Percentiles rank a stretch among this genome's conserved stretches.
Conservation (phyloP, 192 early-diverging fungal genomes). For the Borealophlyctis nickersoniae region DNA sequence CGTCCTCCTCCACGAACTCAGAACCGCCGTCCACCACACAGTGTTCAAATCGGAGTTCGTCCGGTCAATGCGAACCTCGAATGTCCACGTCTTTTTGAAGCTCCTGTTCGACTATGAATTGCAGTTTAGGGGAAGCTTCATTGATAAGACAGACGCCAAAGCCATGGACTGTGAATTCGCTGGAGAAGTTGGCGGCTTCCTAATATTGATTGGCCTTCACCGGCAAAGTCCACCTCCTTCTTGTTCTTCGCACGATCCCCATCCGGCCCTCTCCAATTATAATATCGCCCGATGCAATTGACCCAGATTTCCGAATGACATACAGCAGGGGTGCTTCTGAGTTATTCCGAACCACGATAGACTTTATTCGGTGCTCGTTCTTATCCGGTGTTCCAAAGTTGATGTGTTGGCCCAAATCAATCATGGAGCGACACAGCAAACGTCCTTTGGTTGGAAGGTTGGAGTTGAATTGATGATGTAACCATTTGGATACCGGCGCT, state of each 20-base stretch:
- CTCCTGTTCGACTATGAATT: conserved; percentile 79
- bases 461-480: too few species aligned
- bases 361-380: conserved; percentile 78
- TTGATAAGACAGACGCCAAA: conserved; percentile 71
- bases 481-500: too few species aligned
- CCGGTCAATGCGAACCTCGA: conserved; percentile 77
- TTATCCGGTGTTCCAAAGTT: conserved; percentile 91
- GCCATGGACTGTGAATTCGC: conserved; percentile 66
- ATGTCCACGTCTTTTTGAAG: conserved; percentile 65
- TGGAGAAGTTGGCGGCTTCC: conserved; percentile 80
- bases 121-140: conserved; percentile 46
- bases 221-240: conserved; percentile 85
- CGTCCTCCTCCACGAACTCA: conserved; percentile 55
- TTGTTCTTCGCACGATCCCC: conserved; percentile 89
- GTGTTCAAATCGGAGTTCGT: conserved; percentile 61
- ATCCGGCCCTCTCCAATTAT: conserved; percentile 70
- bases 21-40: conserved; percentile 60
- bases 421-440: conserved; percentile 77
- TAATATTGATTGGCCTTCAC: conserved; percentile 90
- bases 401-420: conserved; percentile 95
- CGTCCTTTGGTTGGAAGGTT: too few species aligned
- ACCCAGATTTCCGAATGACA: conserved; percentile 89
- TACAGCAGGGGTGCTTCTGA: conserved; percentile 88
- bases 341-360: conserved; percentile 87
- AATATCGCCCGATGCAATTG: conserved; percentile 88